These are phyloP conservation scores for Carpinus fangiana DNA, from an alignment of 306 rosid genomes.

Conservation along the genomic window DNA sequence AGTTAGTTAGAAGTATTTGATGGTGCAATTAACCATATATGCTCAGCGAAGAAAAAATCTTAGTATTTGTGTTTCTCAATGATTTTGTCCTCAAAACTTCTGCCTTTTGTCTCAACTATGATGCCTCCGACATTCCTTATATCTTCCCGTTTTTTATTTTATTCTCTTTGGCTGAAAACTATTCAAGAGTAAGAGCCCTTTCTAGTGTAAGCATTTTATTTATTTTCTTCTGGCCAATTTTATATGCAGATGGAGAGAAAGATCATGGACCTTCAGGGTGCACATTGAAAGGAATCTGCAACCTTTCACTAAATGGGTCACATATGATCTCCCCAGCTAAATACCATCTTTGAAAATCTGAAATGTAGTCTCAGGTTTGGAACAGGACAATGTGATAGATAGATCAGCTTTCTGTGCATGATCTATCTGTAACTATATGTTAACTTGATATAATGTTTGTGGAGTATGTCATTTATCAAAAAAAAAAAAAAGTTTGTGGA, in stretches of 20 bases:
- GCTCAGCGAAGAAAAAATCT: not conserved
- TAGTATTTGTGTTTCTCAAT: not conserved
- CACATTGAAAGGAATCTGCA: not conserved
- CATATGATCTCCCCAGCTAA: slow-evolving; percentile 18
- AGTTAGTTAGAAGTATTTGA: not conserved
- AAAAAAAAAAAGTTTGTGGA: not conserved
- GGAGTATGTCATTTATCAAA: too few species aligned
- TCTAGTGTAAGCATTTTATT: not conserved
- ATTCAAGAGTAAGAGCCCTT: not conserved
- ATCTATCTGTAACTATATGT: not conserved
- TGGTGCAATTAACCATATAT: not conserved
- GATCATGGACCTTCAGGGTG: slow-evolving; percentile 1
- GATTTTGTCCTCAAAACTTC: not conserved
- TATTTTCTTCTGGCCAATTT: not conserved
- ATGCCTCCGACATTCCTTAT: not conserved
- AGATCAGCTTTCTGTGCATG: not conserved
- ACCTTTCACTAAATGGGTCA: slow-evolving; percentile 3
- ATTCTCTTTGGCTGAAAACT: slow-evolving; percentile 1
- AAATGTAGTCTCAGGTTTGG: not conserved
- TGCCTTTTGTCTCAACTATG: not conserved
- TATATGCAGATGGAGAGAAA: slow-evolving; percentile 14
- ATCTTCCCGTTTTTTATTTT: not conserved
- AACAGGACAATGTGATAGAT: not conserved
- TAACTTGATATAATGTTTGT: not conserved
- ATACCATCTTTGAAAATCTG: slow-evolving; percentile 13